Evolutionary conservation across 2,329 filamentous ascomycete genomes (phyloP).

Genomic region (Microcyclosporella mali): DNA sequence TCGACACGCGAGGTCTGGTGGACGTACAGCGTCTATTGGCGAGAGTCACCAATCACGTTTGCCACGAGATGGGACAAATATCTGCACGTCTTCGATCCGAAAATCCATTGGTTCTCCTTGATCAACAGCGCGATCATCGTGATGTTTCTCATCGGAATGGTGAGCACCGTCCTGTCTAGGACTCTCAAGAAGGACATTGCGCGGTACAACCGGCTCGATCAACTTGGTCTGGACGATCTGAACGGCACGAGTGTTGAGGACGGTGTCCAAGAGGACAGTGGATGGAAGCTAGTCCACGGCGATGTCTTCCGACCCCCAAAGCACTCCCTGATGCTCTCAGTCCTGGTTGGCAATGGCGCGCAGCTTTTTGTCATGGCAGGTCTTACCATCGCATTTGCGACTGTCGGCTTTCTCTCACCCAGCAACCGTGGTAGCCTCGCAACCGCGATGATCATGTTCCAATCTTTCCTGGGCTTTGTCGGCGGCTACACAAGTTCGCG

Average conservation of each 20-base stretch:
- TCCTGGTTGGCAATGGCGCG: conserved; percentile 86
- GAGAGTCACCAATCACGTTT: conserved; percentile 76
- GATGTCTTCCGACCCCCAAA: conserved; percentile 90
- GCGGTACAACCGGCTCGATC: conserved; percentile 89
- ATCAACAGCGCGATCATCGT: conserved; percentile 96
- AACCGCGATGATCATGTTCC: conserved; percentile 87
- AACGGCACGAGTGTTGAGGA: conserved; percentile 74
- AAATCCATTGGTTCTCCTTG: conserved; percentile 98
- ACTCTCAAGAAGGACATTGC: conserved; percentile 93
- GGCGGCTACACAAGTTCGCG: conserved; percentile 85
- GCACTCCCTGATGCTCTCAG: conserved; percentile 73
- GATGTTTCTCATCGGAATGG: conserved; percentile 81
- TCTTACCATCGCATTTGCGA: conserved; percentile 85
- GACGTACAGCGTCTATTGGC: conserved; percentile 92
- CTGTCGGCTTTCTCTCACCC: conserved; percentile 89
- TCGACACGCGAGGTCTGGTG: conserved; percentile 61
- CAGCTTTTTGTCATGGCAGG: conserved; percentile 98
- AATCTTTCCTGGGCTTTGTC: conserved; percentile 86
- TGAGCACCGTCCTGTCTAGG: conserved; percentile 83
- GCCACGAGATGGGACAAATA: conserved; percentile 99
- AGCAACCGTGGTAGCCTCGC: conserved; percentile 91
- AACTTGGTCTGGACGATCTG: conserved; percentile 83
- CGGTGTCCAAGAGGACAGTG: conserved; percentile 92
- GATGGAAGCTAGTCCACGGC: conserved; percentile 96
- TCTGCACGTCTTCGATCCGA: conserved; percentile 91